These are phyloP conservation scores for Spencermartinsiella ligniputridi DNA, from an alignment of 1,139 yeast species.

Conservation along the genomic window DNA sequence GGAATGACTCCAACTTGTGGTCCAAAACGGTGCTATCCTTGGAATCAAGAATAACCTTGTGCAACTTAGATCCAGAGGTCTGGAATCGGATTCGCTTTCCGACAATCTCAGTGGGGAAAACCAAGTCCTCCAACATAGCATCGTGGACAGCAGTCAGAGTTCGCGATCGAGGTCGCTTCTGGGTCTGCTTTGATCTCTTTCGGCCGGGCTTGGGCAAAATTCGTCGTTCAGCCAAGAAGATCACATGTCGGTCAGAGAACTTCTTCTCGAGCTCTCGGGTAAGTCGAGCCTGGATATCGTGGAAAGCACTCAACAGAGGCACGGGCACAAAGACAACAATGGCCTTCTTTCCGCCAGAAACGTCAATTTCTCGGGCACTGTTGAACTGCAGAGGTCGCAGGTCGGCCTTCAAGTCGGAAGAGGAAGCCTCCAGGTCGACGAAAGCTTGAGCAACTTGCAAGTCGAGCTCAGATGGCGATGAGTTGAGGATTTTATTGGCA, in stretches of 20 bases:
- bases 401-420: slow-evolving; percentile 94
- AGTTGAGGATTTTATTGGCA: slow-evolving; percentile 80
- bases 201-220: slow-evolving; percentile 88
- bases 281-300: slow-evolving; percentile 87
- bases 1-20: slow-evolving; percentile 99
- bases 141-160: slow-evolving; percentile 98
- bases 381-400: slow-evolving; percentile 98
- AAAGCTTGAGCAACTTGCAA: slow-evolving; percentile 99
- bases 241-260: slow-evolving; percentile 99
- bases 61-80: slow-evolving; percentile 98
- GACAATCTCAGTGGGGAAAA: slow-evolving; percentile 98
- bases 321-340: slow-evolving; percentile 97
- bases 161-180: slow-evolving; percentile 99
- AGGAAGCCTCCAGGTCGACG: slow-evolving; percentile 91
- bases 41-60: slow-evolving; percentile 96
- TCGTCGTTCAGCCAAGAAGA: slow-evolving; percentile 99
- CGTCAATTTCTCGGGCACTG: slow-evolving; percentile 96
- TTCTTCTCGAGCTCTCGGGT: slow-evolving; percentile 99
- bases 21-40: slow-evolving; percentile 97
- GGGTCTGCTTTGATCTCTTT: slow-evolving; percentile 84
- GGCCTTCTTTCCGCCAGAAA: slow-evolving; percentile 98
- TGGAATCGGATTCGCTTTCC: slow-evolving; percentile 99
- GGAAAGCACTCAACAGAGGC: slow-evolving; percentile 89
- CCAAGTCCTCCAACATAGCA: slow-evolving; percentile 97
- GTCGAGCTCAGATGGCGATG: slow-evolving; percentile 90